phyloP scores from a whole-genome alignment of 2,329 filamentous ascomycete genomes.

The Coniochaeta prunicola region DNA sequence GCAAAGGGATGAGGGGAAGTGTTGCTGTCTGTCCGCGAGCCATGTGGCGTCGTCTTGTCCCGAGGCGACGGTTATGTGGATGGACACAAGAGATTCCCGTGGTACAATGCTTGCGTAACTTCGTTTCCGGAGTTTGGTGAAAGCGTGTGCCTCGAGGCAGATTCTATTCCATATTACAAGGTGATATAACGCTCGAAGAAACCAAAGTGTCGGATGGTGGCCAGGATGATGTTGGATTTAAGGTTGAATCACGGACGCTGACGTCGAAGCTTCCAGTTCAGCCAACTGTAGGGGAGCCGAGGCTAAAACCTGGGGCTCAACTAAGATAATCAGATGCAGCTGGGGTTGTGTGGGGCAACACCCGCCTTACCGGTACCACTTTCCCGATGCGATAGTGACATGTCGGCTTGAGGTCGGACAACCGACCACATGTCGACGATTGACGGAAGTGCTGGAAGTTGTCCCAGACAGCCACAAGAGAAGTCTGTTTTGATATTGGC shows the following conservation, averaged over 20 bases:
- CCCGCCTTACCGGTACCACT: not conserved
- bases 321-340: not conserved
- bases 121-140: not conserved
- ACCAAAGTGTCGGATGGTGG: not conserved
- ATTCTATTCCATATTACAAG: not conserved
- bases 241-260: not conserved
- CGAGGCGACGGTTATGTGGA: not conserved
- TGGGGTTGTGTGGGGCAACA: not conserved
- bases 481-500: not conserved
- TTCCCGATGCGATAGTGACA: not conserved
- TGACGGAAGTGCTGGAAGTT: no score
- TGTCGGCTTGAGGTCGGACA: not conserved
- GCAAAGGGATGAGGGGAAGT: constrained; percentile 75
- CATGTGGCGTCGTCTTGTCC: constrained; percentile 12
- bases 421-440: no score
- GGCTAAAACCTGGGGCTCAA: constrained; percentile 1
- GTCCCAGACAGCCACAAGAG: no score
- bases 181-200: not conserved
- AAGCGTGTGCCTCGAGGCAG: not conserved
- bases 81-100: not conserved
- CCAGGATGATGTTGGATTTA: not conserved
- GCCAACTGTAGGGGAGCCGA: not conserved
- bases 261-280: constrained; percentile 3
- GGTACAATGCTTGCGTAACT: not conserved
- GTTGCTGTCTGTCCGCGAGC: constrained; percentile 31